Base-by-base conservation (phyloP, 495 filamentous ascomycete genomes). In the Acidiella bohemica region DNA sequence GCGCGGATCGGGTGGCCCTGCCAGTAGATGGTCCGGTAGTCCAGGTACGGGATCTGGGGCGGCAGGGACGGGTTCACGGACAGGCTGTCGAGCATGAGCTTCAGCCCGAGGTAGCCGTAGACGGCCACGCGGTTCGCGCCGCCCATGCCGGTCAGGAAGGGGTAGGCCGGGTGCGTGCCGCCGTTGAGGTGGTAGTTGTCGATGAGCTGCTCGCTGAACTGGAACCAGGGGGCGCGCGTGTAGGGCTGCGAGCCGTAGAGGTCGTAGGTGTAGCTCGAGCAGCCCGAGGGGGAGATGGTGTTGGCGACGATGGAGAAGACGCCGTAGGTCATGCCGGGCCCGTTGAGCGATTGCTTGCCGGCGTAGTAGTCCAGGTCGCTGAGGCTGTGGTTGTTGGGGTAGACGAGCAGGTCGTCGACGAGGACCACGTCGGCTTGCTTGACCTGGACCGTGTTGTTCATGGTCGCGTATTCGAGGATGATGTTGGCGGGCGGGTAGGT, bases 1-100 rank as follows among this genome's bases (percentile, higher is more conserved):
- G 76, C 76, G 8, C 65, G 64, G 41, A 84, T 67, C 10, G 75
- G 72, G 56, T 70, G 72, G 22, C 79, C 79, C 36, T 69, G 74
- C 67, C 71, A 84, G 63, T 79, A 79, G 60, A 84, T 74, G 9
- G 67, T 78, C 8, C 79, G 73, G 46, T 80, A 74, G 33, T 60
- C 65, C 26, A 84, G 53, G 28, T 73, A 51, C 4, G 68, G 69
- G 35, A 80, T 75, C 41, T 80, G 75, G 0, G 73, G 73, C 1
- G 75, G 74, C 9, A 76, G 58, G 26, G 67, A 65, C 1, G 75
- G 75, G 41, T 76, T 62, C 36, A 80, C 56, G 37, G 74, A 66
- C 14, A 80, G 51, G 21, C 66, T 61, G 43, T 73, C 71, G 0
- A 70, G 59, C 5, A 65, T 56, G 0, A 77, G 60, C 3, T 69